Conservation (phyloP, 2,329 filamentous ascomycete genomes). For the Hymenoscyphus occultus region DNA sequence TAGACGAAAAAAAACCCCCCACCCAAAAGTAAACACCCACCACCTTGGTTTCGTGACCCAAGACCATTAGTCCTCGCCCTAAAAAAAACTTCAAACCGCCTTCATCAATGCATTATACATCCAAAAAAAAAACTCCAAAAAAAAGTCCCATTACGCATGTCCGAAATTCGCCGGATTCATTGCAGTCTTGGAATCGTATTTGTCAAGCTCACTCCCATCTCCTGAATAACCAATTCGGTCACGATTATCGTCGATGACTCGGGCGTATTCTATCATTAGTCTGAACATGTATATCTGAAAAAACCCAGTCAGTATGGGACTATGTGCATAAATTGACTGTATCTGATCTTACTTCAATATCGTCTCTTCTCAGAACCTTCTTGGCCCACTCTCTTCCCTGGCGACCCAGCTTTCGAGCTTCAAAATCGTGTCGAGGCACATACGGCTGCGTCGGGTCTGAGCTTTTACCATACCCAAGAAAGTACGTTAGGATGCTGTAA, state of each 20-base stretch:
- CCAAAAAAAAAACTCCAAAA: not conserved
- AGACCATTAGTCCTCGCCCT: not conserved
- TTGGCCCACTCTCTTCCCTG: conserved; percentile 16
- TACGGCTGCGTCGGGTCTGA: conserved; percentile 40
- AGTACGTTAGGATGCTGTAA: conserved; percentile 72
- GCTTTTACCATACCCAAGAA: conserved; percentile 56
- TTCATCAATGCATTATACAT: conserved; percentile 3
- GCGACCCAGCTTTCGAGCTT: conserved; percentile 63
- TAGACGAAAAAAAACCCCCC: not conserved
- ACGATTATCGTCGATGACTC: conserved; percentile 39
- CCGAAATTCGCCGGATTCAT: conserved; percentile 17
- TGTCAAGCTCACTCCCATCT: conserved; percentile 35
- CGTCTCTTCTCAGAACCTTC: conserved; percentile 66
- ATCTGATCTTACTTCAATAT: conserved; percentile 63
- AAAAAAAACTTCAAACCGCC: not conserved
- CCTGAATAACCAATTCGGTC: conserved; percentile 37
- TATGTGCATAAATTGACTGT: not conserved
- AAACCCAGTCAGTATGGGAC: conserved; percentile 11
- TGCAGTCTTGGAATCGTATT: conserved; percentile 29
- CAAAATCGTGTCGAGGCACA: conserved; percentile 44
- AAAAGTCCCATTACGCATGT: not conserved
- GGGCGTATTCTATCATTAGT: conserved; percentile 62
- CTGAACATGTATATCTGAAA: conserved; percentile 57
- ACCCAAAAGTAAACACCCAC: not conserved
- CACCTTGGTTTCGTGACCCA: not conserved